Evolutionary conservation across 805 yeast genomes (phyloP).

Genomic region (Metschnikowia colocasiae): DNA sequence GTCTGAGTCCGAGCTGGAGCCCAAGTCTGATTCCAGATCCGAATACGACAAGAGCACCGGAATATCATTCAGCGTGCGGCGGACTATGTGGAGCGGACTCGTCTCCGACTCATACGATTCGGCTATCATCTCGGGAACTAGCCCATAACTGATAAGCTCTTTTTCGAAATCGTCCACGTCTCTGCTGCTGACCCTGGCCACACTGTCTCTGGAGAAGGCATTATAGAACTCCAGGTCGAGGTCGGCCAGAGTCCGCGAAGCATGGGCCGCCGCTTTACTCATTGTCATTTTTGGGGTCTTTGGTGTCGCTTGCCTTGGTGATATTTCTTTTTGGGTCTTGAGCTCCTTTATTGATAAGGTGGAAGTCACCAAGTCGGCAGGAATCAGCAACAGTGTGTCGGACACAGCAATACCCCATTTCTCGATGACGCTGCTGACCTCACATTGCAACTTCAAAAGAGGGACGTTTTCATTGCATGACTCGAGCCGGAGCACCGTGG

Average conservation of each 20-base stretch:
- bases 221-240: not conserved
- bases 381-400: conserved; percentile 30
- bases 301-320: too few relatives aligned
- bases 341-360: not conserved
- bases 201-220: conserved; percentile 3
- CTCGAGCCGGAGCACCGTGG: conserved; percentile 23
- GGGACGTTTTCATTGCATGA: conserved; percentile 8
- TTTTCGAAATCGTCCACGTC: conserved; percentile 7
- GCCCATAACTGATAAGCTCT: conserved; percentile 13
- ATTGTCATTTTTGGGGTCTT: too few relatives aligned
- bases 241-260: not conserved
- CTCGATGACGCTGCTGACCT: conserved; percentile 31
- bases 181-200: not conserved
- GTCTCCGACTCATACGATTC: not conserved
- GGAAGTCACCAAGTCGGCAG: conserved; percentile 32
- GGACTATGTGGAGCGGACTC: conserved; percentile 10
- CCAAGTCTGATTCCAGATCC: not conserved
- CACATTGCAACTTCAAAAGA: conserved; percentile 27
- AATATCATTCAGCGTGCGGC: conserved; percentile 2
- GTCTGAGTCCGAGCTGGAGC: not conserved
- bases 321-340: not conserved
- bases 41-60: conserved; percentile 4
- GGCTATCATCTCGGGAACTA: not conserved
- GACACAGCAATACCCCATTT: conserved; percentile 44
- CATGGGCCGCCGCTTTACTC: not conserved